Evolutionary conservation across 2,329 filamentous ascomycete genomes (phyloP), one percentile per base, ranked within the genome.

Genomic region (Cercospora nicotianae): DNA sequence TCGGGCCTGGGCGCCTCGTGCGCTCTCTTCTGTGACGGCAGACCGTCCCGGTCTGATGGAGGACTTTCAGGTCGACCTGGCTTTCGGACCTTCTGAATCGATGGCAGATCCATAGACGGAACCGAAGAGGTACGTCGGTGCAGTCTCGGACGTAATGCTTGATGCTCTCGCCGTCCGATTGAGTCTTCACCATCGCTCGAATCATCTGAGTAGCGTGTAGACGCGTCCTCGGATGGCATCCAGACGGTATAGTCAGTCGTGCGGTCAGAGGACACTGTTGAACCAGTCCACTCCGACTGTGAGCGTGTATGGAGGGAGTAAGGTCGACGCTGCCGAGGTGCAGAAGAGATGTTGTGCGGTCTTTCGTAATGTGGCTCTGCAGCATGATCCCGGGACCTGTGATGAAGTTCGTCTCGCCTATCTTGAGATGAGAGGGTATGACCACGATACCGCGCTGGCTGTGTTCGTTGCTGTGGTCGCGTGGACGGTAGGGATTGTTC

Each of bases 91-190:
- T 80, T 82, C n/a, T 79, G 79, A 64, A 84, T 81, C 10, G 74
- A 79, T 33, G 83, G 83, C 67, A 84, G 73, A 45, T 83, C 81
- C 71, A 79, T 66, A 18, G 81, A 80, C 28, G 83, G 83, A 8
- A 83, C 81, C 13, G 83, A 84, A n/a, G 83, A 84, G 5, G 81
- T 81, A 42, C 82, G 76, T 58, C 81, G 76, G 69, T 83, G 81
- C 64, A 79, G 72, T 55, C 74, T 68, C 33, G 81, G 81, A 57
- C 80, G 77, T 61, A 61, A 33, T 9, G 65, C 59, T 51, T 61
- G 58, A 62, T 69, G 60, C 18, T 75, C 71, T 64, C 28, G 48
- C 51, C 33, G 51, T 42, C 13, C 20, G 48, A 55, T 20, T 18
- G 39, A 13, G 12, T 20, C 36, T 45, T 76, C 70, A 53, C 77